Evolutionary conservation across 1,284 basidiomycete species (phyloP), one percentile per base, ranked within the genome.

Genomic region (Ceratobasidium sp.): DNA sequence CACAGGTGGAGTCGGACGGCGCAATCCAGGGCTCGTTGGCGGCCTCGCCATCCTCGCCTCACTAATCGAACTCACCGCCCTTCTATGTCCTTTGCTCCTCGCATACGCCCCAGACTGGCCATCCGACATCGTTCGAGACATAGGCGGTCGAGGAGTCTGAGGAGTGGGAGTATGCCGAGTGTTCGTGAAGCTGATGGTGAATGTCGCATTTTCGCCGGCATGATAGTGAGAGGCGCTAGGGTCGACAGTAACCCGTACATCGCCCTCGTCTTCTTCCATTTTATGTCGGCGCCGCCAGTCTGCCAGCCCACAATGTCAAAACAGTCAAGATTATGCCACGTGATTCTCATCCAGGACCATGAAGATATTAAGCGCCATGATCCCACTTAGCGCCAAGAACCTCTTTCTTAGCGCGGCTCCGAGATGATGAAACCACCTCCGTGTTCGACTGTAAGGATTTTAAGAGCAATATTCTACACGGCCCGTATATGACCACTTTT

Each of bases 201-300:
- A 70, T 9, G 55, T 46, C 32, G 67, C 67, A 41, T 23, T 59
- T 21, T 70, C 67, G 8, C 67, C 67, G 49, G 67, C 67, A 50
- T 70, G 67, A 16, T 70, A 58, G 67, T 70, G 67, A 26, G 67
- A 70, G 43, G 67, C 67, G n/a, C 67, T 50, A 13, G 67, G 67
- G 11, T 70, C 67, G 44, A 70, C 67, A 16, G 14, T 43, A n/a
- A 70, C 67, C 43, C 67, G 55, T 14, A 70, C 55, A 35, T 70
- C 67, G 55, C 67, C 67, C 16, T 59, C 67, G 26, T 70, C 67
- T 54, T 70, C 55, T 28, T 63, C 61, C 61, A 63, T 63, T 26
- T 13, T 44, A 41, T 55, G 28, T 26, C 41, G 55, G 28, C 23
- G 14, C 46, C 21, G 59, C 52, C 52, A 55, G 52, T 23, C 13